Percentiles rank a stretch among this genome's conserved stretches.
These are phyloP conservation scores for Neoascochyta sp. DNA, from an alignment of 2,329 filamentous ascomycete species.

Conservation along the genomic window DNA sequence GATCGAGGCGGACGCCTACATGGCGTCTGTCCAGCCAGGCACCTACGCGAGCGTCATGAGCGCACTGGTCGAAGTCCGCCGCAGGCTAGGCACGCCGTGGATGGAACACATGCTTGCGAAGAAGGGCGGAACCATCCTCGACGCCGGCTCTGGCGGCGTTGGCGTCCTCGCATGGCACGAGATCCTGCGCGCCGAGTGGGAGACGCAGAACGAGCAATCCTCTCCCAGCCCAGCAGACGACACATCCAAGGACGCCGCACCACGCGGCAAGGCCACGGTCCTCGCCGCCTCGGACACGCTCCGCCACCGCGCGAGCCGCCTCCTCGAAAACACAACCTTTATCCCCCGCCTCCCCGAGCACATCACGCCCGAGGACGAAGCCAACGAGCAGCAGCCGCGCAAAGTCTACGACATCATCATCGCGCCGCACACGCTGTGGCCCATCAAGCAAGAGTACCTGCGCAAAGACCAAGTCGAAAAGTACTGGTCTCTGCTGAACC, in stretches of 20 bases:
- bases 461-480: constrained; percentile 80
- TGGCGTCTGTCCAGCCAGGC: constrained; percentile 66
- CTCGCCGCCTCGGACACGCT: constrained; percentile 72
- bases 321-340: constrained; percentile 88
- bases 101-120: constrained; percentile 61
- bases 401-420: constrained; percentile 90
- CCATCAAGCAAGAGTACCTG: constrained; percentile 68
- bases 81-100: constrained; percentile 69
- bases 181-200: constrained; percentile 77
- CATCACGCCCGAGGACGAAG: constrained; percentile 57
- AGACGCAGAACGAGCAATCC: constrained; percentile 53
- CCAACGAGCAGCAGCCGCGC: constrained; percentile 43
- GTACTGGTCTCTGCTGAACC: constrained; percentile 81
- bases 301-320: constrained; percentile 67
- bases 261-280: constrained; percentile 73
- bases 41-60: constrained; percentile 66
- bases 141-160: constrained; percentile 71
- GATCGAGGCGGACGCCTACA: constrained; percentile 70
- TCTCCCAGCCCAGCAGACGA: constrained; percentile 7
- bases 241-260: constrained; percentile 35
- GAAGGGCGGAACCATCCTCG: constrained; percentile 63
- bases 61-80: constrained; percentile 68
- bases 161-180: constrained; percentile 73
- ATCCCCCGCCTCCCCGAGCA: constrained; percentile 89
- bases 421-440: constrained; percentile 78